Percentiles rank a stretch among this genome's conserved stretches.
phyloP scores from a whole-genome alignment of 2,329 filamentous ascomycete genomes.

The Lecanoromycetidae sp. region DNA sequence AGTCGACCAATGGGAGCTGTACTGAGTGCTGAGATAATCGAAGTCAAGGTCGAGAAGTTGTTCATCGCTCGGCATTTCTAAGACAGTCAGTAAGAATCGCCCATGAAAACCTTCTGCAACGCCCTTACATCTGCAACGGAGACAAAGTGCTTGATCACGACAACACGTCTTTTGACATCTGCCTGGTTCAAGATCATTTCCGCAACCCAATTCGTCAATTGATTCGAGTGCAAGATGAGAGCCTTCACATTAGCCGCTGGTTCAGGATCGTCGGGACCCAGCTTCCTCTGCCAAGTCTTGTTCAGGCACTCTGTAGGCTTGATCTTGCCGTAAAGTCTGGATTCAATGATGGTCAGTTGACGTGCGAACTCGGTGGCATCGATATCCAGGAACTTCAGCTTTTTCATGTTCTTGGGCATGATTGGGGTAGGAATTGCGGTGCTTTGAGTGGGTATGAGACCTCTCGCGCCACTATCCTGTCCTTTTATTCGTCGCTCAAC shows the following conservation, averaged over 20 bases:
- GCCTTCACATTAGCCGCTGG: conserved; percentile 91
- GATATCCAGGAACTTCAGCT: conserved; percentile 95
- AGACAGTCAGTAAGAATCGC: conserved; percentile 20
- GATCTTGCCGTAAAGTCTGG: conserved; percentile 86
- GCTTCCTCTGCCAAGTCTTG: conserved; percentile 98
- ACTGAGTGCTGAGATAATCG: conserved; percentile 89
- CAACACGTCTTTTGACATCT: conserved; percentile 89
- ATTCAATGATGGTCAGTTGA: conserved; percentile 94
- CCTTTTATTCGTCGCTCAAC: conserved; percentile 81
- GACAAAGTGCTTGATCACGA: conserved; percentile 98
- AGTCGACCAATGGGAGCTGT: conserved; percentile 91
- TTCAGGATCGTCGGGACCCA: conserved; percentile 66
- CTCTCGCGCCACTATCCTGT: conserved; percentile 74
- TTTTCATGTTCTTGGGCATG: conserved; percentile 98
- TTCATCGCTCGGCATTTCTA: conserved; percentile 89
- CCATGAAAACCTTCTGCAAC: conserved; percentile 1
- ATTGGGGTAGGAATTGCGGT: conserved; percentile 76
- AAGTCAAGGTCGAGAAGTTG: conserved; percentile 95
- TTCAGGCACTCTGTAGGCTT: conserved; percentile 92
- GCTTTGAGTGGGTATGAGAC: conserved; percentile 75
- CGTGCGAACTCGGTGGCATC: conserved; percentile 94
- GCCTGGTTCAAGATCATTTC: conserved; percentile 95
- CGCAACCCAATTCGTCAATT: conserved; percentile 98
- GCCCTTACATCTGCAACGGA: conserved; percentile 78
- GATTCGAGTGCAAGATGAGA: conserved; percentile 92